phyloP scores from a whole-genome alignment of 176 grass and related monocot species.

The Lolium perenne region DNA sequence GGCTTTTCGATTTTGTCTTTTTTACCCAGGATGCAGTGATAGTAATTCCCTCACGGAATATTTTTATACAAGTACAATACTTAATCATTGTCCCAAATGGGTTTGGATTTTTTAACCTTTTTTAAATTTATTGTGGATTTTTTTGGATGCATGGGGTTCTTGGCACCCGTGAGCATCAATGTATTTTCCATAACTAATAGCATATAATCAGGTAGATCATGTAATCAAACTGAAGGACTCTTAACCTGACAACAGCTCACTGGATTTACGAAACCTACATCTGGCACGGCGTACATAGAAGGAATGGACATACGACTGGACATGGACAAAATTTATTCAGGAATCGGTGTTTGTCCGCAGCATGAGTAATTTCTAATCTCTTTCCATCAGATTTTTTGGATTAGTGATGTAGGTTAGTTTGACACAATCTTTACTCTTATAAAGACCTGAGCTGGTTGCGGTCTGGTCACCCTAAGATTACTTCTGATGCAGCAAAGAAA shows the following conservation, averaged over 20 bases:
- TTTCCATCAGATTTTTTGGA: conserved; percentile 3
- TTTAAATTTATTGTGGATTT: no score
- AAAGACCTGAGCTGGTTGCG: no score
- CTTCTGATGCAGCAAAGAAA: no score
- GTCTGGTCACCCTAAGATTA: no score
- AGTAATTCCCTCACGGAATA: no score
- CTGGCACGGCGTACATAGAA: conserved; percentile 78
- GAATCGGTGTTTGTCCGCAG: conserved; percentile 94
- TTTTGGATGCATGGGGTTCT: no score
- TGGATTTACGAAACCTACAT: conserved; percentile 78
- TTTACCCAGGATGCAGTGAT: no score
- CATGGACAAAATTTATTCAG: conserved; percentile 83
- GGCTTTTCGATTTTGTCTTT: no score
- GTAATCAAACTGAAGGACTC: conserved; percentile 29
- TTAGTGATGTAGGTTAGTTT: background rate
- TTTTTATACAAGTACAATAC: no score
- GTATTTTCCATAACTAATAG: background rate
- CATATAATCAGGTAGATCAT: conserved; percentile 7
- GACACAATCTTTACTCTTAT: background rate
- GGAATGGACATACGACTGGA: conserved; percentile 73
- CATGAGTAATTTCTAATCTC: conserved; percentile 76
- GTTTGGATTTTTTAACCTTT: no score
- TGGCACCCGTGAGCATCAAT: no score
- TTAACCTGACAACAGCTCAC: conserved; percentile 69
- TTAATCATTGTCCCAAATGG: no score